Evolutionary conservation across 2,329 filamentous ascomycete species (phyloP).

Genomic region (Pseudopyrenochaeta lycopersici): DNA sequence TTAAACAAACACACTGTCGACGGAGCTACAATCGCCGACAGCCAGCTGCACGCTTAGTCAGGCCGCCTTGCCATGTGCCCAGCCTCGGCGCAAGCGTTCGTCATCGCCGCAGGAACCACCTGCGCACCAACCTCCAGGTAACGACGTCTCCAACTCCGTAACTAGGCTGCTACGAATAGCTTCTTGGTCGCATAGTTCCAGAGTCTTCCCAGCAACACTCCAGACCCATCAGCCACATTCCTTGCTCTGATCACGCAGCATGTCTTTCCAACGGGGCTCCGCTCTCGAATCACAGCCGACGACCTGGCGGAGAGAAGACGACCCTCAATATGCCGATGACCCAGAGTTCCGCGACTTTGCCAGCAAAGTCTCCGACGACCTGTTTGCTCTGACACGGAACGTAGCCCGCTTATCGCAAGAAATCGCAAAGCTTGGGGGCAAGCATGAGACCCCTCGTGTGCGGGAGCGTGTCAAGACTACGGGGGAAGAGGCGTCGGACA

Average conservation of each 20-base stretch:
- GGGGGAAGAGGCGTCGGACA: constrained; percentile 83
- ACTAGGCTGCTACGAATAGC: constrained; percentile 11
- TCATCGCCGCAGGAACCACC: constrained; percentile 36
- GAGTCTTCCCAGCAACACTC: not conserved
- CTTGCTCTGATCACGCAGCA: constrained; percentile 49
- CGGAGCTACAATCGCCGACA: constrained; percentile 26
- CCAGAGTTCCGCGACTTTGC: constrained; percentile 89
- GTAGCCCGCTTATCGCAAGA: constrained; percentile 86
- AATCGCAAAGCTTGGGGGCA: constrained; percentile 85
- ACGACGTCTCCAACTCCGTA: constrained; percentile 17
- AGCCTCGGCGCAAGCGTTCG: constrained; percentile 21
- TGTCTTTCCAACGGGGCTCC: constrained; percentile 92
- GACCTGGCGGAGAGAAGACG: constrained; percentile 72
- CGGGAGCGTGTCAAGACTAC: constrained; percentile 89
- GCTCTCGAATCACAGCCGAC: constrained; percentile 83
- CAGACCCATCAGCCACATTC: no score
- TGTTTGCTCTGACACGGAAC: constrained; percentile 89
- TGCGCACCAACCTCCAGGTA: constrained; percentile 40
- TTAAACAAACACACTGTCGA: constrained; percentile 36
- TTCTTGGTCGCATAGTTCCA: constrained; percentile 11
- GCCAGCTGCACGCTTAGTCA: constrained; percentile 24
- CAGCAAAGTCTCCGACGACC: constrained; percentile 82
- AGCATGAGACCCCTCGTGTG: constrained; percentile 88
- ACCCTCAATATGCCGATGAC: constrained; percentile 84
- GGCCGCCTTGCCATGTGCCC: constrained; percentile 25